A percentile compares a stretch with the other conserved stretches of the same genome.
These are phyloP conservation scores for Poterioochromonas sp. DNA, from an alignment of 352 stramenopile genomes.

Conservation along the genomic window DNA sequence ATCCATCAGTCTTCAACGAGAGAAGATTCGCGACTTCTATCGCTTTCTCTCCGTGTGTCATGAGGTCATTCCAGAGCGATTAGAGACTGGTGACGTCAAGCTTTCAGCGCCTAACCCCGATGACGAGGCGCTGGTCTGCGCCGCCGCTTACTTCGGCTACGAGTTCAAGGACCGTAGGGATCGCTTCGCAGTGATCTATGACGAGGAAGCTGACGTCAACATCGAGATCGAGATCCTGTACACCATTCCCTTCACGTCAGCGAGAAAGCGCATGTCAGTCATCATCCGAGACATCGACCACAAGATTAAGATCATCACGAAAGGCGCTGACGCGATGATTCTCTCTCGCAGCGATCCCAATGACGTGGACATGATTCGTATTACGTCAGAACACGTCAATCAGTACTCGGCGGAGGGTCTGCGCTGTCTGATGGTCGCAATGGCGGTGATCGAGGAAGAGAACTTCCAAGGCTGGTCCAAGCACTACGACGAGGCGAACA, in stretches of 20 bases:
- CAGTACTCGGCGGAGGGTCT: conserved; percentile 69
- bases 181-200: conserved; percentile 50
- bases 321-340: conserved; percentile 25
- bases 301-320: conserved; percentile 37
- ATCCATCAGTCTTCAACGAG: background rate
- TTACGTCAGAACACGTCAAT: conserved; percentile 52
- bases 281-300: conserved; percentile 58
- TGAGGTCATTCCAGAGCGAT: conserved; percentile 43
- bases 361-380: background rate
- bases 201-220: conserved; percentile 33
- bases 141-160: conserved; percentile 58
- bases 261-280: conserved; percentile 79
- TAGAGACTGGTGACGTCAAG: background rate
- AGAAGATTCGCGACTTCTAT: conserved; percentile 60
- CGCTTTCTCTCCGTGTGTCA: conserved; percentile 63
- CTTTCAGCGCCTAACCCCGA: conserved; percentile 48
- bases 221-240: conserved; percentile 51
- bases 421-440: conserved; percentile 66
- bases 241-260: conserved; percentile 75
- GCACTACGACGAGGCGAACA: conserved; percentile 53
- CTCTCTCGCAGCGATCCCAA: background rate
- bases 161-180: conserved; percentile 58
- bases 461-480: conserved; percentile 62
- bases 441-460: conserved; percentile 48
- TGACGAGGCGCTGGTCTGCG: conserved; percentile 66